Evolutionary conservation across 1,284 basidiomycete genomes (phyloP).

Genomic region (Sphaerobolus stellatus): DNA sequence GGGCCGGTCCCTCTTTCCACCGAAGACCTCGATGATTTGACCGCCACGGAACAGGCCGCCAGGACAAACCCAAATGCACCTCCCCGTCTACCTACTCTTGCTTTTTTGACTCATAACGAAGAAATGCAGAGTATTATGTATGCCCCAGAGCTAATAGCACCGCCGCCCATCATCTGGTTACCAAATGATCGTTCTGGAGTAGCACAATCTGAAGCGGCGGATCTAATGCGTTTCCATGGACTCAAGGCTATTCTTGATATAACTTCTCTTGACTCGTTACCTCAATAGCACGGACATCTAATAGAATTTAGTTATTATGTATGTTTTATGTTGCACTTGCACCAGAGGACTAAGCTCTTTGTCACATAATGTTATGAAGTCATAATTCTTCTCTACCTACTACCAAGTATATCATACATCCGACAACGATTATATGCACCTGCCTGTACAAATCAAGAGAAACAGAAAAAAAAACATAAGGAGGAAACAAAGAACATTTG

Average conservation of each 20-base stretch:
- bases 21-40: slow-evolving; percentile 74
- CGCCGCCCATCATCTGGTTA: slow-evolving; percentile 76
- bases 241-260: slow-evolving; percentile 66
- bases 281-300: background rate
- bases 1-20: slow-evolving; percentile 69
- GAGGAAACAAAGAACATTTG: background rate
- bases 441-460: slow-evolving; percentile 8
- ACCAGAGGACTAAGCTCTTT: too few species aligned
- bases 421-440: slow-evolving; percentile 10
- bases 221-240: slow-evolving; percentile 68
- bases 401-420: too few species aligned
- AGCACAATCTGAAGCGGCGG: slow-evolving; percentile 66
- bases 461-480: background rate
- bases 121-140: slow-evolving; percentile 76
- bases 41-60: slow-evolving; percentile 72
- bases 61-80: slow-evolving; percentile 76
- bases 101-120: slow-evolving; percentile 71
- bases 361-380: too few species aligned
- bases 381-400: too few species aligned
- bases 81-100: slow-evolving; percentile 65
- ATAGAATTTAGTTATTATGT: background rate
- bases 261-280: background rate
- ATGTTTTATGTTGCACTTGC: too few species aligned
- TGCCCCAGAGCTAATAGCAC: slow-evolving; percentile 75
- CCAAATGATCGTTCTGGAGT: slow-evolving; percentile 72